Conservation (phyloP, 495 filamentous ascomycete genomes). For the Penicillium salamii region DNA sequence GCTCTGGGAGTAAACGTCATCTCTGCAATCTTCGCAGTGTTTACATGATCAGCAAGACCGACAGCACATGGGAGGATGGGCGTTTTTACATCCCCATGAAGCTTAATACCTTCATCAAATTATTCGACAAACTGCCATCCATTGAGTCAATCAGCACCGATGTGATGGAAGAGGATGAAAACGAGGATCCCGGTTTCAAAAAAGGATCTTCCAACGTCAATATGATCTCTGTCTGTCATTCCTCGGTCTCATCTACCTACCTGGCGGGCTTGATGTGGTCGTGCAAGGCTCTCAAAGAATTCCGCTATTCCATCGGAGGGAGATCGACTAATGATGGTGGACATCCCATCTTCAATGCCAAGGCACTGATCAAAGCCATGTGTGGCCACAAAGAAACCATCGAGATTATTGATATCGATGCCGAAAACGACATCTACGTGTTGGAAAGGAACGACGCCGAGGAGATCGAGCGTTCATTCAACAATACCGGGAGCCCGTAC, state of each 20-base stretch:
- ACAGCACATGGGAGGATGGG: slow-evolving; percentile 1
- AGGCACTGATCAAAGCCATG: slow-evolving; percentile 21
- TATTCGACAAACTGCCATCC: slow-evolving; percentile 21
- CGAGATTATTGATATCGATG: slow-evolving; percentile 25
- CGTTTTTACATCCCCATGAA: slow-evolving; percentile 16
- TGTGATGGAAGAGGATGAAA: slow-evolving; percentile 9
- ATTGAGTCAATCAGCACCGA: slow-evolving; percentile 22
- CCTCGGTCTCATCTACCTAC: slow-evolving; percentile 5
- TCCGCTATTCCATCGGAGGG: slow-evolving; percentile 24
- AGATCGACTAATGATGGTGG: slow-evolving; percentile 5
- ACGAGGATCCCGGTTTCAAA: neutral
- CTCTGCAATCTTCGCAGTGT: slow-evolving; percentile 24
- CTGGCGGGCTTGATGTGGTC: slow-evolving; percentile 16
- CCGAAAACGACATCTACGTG: slow-evolving; percentile 6
- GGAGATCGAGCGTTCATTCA: neutral
- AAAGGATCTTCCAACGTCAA: slow-evolving; percentile 17
- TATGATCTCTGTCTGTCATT: slow-evolving; percentile 17
- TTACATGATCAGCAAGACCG: slow-evolving; percentile 12
- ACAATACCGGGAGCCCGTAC: neutral
- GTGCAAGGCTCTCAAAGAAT: slow-evolving; percentile 16
- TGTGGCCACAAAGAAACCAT: slow-evolving; percentile 22
- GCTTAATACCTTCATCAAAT: slow-evolving; percentile 4
- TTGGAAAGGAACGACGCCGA: neutral
- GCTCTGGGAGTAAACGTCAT: slow-evolving; percentile 7
- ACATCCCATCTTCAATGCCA: slow-evolving; percentile 11